Evolutionary conservation across 345 rosid species (phyloP).

Genomic region (Melaleuca alternifolia): DNA sequence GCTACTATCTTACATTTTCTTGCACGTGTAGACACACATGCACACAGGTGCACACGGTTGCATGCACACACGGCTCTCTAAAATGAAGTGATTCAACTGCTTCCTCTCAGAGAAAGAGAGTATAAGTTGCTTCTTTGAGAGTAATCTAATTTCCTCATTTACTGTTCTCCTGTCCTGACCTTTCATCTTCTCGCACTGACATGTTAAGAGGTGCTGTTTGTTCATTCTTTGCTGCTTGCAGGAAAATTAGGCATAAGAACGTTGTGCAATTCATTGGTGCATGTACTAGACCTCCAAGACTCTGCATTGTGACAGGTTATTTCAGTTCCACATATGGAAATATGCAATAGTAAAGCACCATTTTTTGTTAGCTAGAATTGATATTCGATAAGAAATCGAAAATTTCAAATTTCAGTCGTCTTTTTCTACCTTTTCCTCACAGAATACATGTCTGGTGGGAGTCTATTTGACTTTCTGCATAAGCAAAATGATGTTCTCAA

Average conservation of each 20-base stretch:
- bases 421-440: constrained; percentile 8
- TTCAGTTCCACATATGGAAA: not conserved
- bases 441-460: constrained; percentile 69
- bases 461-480: constrained; percentile 50
- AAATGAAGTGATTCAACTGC: not conserved
- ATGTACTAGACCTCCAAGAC: constrained; percentile 40
- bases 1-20: not conserved
- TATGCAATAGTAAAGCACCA: not conserved
- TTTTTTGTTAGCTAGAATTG: not conserved
- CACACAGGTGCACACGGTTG: no score
- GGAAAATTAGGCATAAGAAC: constrained; percentile 58
- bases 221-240: constrained; percentile 1
- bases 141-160: not conserved
- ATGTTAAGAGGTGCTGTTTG: not conserved
- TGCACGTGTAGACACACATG: no score
- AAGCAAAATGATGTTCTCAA: constrained; percentile 38
- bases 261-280: constrained; percentile 59
- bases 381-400: not conserved
- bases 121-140: not conserved
- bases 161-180: not conserved
- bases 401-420: not conserved
- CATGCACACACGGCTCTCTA: no score
- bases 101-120: not conserved
- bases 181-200: not conserved
- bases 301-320: constrained; percentile 53